These are phyloP conservation scores for Trichosanthes cucumerina DNA, from an alignment of 306 rosid genomes.

Conservation along the genomic window DNA sequence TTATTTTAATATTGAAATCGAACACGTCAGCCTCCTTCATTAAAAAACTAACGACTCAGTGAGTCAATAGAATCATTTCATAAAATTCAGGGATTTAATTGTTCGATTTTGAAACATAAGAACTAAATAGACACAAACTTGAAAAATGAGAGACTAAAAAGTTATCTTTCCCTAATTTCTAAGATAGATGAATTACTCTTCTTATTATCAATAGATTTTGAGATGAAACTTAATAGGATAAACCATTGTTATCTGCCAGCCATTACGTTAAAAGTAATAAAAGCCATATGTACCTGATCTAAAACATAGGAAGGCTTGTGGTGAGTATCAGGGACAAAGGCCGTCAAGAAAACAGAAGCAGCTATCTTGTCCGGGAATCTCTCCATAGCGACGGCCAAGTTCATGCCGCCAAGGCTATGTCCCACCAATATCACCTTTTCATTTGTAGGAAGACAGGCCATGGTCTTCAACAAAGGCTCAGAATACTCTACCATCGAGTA, in stretches of 20 bases:
- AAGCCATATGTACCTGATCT: background rate
- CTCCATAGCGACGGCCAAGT: constrained; percentile 48
- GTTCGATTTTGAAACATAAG: too few relatives aligned
- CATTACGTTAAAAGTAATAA: background rate
- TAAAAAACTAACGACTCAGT: too few relatives aligned
- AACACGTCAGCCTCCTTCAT: too few relatives aligned
- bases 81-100: too few relatives aligned
- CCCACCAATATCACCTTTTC: constrained; percentile 49
- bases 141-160: too few relatives aligned
- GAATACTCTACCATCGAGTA: constrained; percentile 22
- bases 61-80: too few relatives aligned
- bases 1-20: too few relatives aligned
- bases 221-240: too few relatives aligned
- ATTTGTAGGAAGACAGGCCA: constrained; percentile 21
- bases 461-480: constrained; percentile 32
- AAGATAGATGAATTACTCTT: too few relatives aligned
- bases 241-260: fast-evolving
- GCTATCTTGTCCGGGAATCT: constrained; percentile 34
- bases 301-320: background rate
- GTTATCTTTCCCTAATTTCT: too few relatives aligned
- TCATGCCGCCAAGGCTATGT: constrained; percentile 40
- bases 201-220: too few relatives aligned
- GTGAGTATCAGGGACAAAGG: constrained; percentile 29
- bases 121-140: too few relatives aligned
- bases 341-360: constrained; percentile 31